These are phyloP conservation scores for Umbelopsis ramanniana DNA, from an alignment of 192 early-diverging fungal genomes.

Conservation along the genomic window DNA sequence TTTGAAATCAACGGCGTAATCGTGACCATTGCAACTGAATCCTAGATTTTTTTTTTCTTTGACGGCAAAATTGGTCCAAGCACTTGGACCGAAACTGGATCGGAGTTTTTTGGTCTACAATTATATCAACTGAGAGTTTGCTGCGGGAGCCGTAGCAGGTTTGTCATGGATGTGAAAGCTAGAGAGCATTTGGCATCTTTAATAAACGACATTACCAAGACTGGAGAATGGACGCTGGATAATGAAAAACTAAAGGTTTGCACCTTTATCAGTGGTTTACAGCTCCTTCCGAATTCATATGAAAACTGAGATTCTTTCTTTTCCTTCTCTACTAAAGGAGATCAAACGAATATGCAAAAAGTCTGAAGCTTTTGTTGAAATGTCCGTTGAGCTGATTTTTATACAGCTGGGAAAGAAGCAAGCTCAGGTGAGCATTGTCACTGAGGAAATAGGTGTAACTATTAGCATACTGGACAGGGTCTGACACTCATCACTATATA, in stretches of 20 bases:
- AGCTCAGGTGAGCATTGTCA: conserved; percentile 46
- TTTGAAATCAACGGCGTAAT: conserved; percentile 30
- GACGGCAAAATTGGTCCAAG: background rate
- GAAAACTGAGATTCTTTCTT: background rate
- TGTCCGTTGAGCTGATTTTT: conserved; percentile 44
- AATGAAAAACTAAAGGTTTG: conserved; percentile 33
- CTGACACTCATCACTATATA: background rate
- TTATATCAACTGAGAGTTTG: background rate
- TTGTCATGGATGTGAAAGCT: conserved; percentile 43
- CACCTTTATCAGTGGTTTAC: background rate
- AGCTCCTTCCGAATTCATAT: background rate
- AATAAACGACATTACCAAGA: conserved; percentile 36
- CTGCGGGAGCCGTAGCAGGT: background rate
- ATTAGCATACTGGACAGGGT: background rate
- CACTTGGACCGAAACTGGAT: background rate
- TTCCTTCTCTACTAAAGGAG: conserved; percentile 30
- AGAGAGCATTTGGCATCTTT: conserved; percentile 24
- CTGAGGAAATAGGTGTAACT: background rate
- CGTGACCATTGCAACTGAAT: background rate
- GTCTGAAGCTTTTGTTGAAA: conserved; percentile 42
- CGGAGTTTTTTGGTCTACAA: background rate
- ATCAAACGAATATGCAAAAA: conserved; percentile 54
- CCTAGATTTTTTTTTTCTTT: background rate
- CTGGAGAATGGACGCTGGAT: conserved; percentile 38
- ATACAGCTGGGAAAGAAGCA: conserved; percentile 54